phyloP scores from a whole-genome alignment of 192 early-diverging fungal species.

The Geranomyces variabilis region DNA sequence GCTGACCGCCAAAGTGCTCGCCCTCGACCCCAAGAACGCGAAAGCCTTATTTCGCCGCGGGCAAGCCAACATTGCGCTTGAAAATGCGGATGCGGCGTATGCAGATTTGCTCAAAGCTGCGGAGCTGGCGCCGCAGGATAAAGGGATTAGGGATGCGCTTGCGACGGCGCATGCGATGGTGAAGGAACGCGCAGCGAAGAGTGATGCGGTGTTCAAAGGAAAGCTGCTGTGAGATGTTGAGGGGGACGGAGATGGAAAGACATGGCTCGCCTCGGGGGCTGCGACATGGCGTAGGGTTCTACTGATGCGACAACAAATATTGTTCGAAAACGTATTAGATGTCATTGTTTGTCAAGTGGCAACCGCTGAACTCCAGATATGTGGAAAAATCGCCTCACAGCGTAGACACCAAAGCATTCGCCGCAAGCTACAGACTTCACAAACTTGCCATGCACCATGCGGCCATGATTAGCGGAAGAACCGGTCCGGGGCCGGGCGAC shows the following conservation, averaged over 20 bases:
- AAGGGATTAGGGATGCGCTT: slow-evolving; percentile 40
- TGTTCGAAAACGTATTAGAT: too few species aligned
- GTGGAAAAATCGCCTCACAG: too few species aligned
- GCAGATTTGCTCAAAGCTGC: slow-evolving; percentile 43
- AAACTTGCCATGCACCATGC: too few species aligned
- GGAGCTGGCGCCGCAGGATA: slow-evolving; percentile 46
- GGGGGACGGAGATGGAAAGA: not conserved
- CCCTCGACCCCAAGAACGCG: slow-evolving; percentile 39
- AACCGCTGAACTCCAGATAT: too few species aligned
- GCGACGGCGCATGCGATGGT: slow-evolving; percentile 19
- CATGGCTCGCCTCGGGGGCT: not conserved
- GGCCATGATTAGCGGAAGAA: too few species aligned
- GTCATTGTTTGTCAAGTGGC: too few species aligned
- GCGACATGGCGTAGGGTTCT: not conserved
- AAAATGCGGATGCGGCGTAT: slow-evolving; percentile 42
- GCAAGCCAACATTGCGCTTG: slow-evolving; percentile 31
- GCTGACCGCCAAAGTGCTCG: slow-evolving; percentile 42
- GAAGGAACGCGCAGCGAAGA: slow-evolving; percentile 45
- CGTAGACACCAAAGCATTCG: too few species aligned
- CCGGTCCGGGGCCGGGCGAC: too few species aligned
- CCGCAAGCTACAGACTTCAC: too few species aligned
- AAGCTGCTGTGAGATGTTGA: not conserved
- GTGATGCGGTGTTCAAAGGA: slow-evolving; percentile 43
- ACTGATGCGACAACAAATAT: too few species aligned
- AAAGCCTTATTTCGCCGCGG: slow-evolving; percentile 54